Evolutionary conservation across 164 flowering plant genomes (phyloP).

Genomic region (Akebia trifoliata): DNA sequence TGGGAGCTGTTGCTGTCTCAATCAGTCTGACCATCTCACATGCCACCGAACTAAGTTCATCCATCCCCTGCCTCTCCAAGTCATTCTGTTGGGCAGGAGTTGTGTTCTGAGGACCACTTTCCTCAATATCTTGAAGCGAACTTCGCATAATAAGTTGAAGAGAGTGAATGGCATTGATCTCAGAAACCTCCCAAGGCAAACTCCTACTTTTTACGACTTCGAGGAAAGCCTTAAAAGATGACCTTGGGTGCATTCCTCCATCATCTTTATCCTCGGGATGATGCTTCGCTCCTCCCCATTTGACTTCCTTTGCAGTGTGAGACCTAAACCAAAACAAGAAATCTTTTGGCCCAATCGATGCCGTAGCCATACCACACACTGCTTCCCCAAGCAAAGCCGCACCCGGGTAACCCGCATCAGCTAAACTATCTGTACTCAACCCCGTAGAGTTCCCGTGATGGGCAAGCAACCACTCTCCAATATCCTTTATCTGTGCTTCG

Average conservation of each 20-base stretch:
- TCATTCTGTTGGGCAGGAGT: not conserved
- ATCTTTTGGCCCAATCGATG: constrained; percentile 39
- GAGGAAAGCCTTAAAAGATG: constrained; percentile 31
- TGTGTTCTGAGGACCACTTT: not conserved
- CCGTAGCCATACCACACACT: constrained; percentile 79
- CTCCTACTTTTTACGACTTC: constrained; percentile 27
- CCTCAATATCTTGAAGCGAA: constrained; percentile 19
- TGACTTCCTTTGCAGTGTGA: constrained; percentile 27
- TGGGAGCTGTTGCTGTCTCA: constrained; percentile 21
- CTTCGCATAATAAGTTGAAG: constrained; percentile 26
- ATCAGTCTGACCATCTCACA: constrained; percentile 16
- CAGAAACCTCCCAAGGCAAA: constrained; percentile 25
- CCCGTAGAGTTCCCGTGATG: constrained; percentile 60
- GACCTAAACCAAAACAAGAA: constrained; percentile 48
- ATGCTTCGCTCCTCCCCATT: constrained; percentile 37
- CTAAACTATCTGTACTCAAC: constrained; percentile 58
- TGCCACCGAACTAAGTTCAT: constrained; percentile 12
- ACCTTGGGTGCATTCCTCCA: constrained; percentile 25
- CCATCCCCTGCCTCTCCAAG: constrained; percentile 11
- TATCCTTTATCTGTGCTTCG: constrained; percentile 51
- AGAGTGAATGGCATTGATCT: constrained; percentile 30
- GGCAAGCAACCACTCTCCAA: constrained; percentile 48
- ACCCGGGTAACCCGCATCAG: constrained; percentile 54
- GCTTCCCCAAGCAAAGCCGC: constrained; percentile 58
- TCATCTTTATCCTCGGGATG: constrained; percentile 22